A percentile compares a stretch with the other conserved stretches of the same genome.
These are phyloP conservation scores for Phytophthora crassamura DNA, from an alignment of 352 stramenopile species.

Conservation along the genomic window DNA sequence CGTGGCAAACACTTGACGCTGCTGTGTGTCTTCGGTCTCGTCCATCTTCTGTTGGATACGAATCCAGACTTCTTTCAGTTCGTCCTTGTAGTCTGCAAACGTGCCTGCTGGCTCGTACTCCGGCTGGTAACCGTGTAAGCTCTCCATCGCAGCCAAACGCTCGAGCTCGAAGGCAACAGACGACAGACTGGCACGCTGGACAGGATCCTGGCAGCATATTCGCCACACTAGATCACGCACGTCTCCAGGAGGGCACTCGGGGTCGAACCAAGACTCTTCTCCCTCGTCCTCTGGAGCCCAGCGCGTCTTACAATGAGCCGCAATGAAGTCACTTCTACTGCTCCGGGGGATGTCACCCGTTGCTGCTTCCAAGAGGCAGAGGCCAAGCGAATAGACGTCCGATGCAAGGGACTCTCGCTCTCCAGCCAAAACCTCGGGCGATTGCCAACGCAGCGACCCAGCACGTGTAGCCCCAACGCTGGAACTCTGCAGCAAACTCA, in stretches of 20 bases:
- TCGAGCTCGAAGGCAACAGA: constrained; percentile 5
- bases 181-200: constrained; percentile 1
- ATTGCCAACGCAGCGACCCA: background rate
- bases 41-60: no score
- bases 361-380: constrained; percentile 22
- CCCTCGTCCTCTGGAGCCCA: background rate
- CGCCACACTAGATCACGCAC: constrained; percentile 1
- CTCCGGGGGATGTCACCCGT: constrained; percentile 6
- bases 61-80: no score
- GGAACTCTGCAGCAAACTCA: background rate
- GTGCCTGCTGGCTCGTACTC: background rate
- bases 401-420: background rate
- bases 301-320: background rate
- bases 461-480: background rate
- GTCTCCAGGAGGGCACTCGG: background rate
- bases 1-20: no score
- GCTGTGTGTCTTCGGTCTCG: no score
- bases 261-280: background rate
- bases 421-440: constrained; percentile 8
- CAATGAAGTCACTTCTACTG: background rate
- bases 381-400: constrained; percentile 24
- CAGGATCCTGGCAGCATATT: constrained; percentile 6
- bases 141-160: background rate
- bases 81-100: background rate
- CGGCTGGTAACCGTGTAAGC: no score